Percentiles rank a stretch among this genome's conserved stretches.
Conservation (phyloP, 306 rosid species). For the Cercis canadensis region DNA sequence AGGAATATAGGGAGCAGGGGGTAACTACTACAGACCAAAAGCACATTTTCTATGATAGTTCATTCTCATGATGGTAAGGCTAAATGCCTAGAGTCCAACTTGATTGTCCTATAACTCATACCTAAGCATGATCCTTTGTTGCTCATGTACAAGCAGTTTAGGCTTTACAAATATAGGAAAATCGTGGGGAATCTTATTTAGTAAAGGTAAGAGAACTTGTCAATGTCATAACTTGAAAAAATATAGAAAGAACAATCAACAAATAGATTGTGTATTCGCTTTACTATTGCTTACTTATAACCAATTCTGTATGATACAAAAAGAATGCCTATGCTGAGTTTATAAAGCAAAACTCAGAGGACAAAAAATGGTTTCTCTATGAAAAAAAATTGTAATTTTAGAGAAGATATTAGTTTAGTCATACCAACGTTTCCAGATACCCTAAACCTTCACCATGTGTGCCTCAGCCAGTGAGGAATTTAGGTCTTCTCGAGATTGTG, state of each 20-base stretch:
- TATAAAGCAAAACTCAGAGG: slow-evolving; percentile 28
- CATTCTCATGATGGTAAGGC: slow-evolving; percentile 16
- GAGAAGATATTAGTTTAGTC: slow-evolving; percentile 37
- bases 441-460: slow-evolving; percentile 75
- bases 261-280: slow-evolving; percentile 26
- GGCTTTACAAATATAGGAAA: slow-evolving; percentile 23
- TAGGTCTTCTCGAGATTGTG: slow-evolving; percentile 96
- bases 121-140: slow-evolving; percentile 10
- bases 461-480: slow-evolving; percentile 76
- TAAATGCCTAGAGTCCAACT: slow-evolving; percentile 3
- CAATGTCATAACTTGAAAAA: slow-evolving; percentile 1
- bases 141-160: slow-evolving; percentile 29
- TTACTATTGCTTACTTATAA: slow-evolving; percentile 40
- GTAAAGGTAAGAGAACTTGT: slow-evolving; percentile 8
- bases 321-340: slow-evolving; percentile 42
- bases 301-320: slow-evolving; percentile 44
- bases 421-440: slow-evolving; percentile 54
- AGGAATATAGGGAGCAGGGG: too few relatives aligned
- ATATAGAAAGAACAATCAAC: slow-evolving; percentile 21
- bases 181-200: slow-evolving; percentile 25
- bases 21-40: not conserved
- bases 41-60: not conserved
- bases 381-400: slow-evolving; percentile 22
- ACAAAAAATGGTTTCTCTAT: slow-evolving; percentile 16
- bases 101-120: slow-evolving; percentile 20